Base-by-base conservation (phyloP, 345 rosid species). In the Hibiscus tridactylites region DNA sequence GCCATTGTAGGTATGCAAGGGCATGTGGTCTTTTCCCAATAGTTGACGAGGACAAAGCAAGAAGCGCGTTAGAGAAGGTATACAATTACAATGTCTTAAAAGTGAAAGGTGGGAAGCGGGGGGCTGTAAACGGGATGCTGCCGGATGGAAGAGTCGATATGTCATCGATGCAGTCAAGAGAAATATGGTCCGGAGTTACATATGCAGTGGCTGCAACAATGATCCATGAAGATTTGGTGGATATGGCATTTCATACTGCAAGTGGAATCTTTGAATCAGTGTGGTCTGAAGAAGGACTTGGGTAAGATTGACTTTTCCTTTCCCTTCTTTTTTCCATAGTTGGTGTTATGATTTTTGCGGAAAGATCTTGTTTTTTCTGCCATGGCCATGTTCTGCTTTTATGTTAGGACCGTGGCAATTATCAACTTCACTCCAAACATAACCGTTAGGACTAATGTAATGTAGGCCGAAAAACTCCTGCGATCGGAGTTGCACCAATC, bases 141-240 rank as follows among this genome's bases (percentile, higher is more conserved):
- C 97, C 98, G 0, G 79, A 88, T 74, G 98, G 98, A 26, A 85
- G 65, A 68, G 88, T 94, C 42, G 99, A 94, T 79, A 79, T 77
- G 76, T 79, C 96, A 16, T 78, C 90, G 0, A 81, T 92, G 93
- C 99, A 90, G 73, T 88, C 97, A 12, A 82, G 97, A 75, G 99
- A 94, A 81, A 89, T 92, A 73, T 92, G 99, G 99, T 74, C 99
- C 0, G 99, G 99, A 52, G 97, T 94, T 68, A 94, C 99, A 3
- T 94, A 94, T 61, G 96, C 91, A 0, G 82, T 94, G 4, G 90
- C 99, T 74, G 99, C 99, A 17, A 79, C 92, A 19, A 94, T 94
- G 99, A 83, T 94, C 54, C 96, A 91, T 39, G 99, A 92, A 80
- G 94, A 75, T 42, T 47, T 92, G 86, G 49, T 13, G 3, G 97